Base-by-base conservation (phyloP, 2,329 filamentous ascomycete genomes). In the Fusarium sp. region DNA sequence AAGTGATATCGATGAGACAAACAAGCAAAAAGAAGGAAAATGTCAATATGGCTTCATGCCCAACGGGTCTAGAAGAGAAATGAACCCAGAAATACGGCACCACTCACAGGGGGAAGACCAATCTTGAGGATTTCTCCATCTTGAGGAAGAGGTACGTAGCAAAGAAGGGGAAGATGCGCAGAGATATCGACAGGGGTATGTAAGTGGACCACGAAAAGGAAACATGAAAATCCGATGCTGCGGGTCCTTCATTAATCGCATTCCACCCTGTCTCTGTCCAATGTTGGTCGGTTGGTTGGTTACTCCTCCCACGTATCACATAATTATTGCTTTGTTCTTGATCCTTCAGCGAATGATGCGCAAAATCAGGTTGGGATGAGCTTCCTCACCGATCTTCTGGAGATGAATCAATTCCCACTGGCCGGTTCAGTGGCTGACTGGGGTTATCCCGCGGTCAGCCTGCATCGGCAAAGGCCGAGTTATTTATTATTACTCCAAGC, bases 391-490 rank as follows among this genome's bases (percentile, higher is more conserved):
- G 52, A 62, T 64, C 59, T 48, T 32, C 57, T 51, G 43, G 48
- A 51, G 46, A 56, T 57, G 50, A 64, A 67, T 67, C 41, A 59
- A 52, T 65, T 65, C 67, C 64, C 55, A 44, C 56, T 48, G 54
- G 50, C 46, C 54, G 70, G 65, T 65, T 70, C 49, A 65, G 68
- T 72, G 63, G 71, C 71, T 74, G 71, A 67, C 70, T 72, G 68
- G 43, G 64, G 37, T 53, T 50, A 41, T 56, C 43, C 57, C 51
- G 17, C 50, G 35, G 47, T 68, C 67, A 71, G 68, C 61, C 53
- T 56, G 70, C 70, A 71, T 70, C 72, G 72, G 72, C 53, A 57
- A 74, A 71, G 67, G 48, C 70, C 72, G 71, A 71, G 40, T 61
- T 56, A 51, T 39, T 35, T 35, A 26, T 35, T 35, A 26, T 9